Conservation (phyloP, 2,329 filamentous ascomycete species). For the Pezicula carpinea region DNA sequence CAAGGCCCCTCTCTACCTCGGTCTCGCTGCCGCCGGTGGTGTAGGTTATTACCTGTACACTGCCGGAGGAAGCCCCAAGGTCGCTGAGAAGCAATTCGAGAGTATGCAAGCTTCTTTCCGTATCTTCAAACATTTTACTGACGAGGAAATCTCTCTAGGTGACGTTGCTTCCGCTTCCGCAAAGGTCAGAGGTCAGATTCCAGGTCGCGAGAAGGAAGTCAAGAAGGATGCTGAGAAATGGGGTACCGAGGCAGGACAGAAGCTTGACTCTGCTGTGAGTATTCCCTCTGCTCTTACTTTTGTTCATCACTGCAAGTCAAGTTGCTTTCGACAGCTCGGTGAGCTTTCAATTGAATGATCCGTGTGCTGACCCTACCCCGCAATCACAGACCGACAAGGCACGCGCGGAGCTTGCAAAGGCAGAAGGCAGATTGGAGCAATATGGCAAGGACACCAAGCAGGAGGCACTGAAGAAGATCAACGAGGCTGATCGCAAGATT, state of each 20-base stretch:
- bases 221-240: constrained; percentile 61
- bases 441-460: constrained; percentile 60
- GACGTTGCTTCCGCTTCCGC: constrained; percentile 68
- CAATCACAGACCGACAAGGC: constrained; percentile 52
- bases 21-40: constrained; percentile 60
- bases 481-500: constrained; percentile 79
- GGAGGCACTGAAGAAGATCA: constrained; percentile 65
- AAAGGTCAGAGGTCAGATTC: constrained; percentile 61
- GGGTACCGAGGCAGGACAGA: constrained; percentile 56
- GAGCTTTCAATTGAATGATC: background rate
- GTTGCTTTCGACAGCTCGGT: background rate
- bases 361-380: constrained; percentile 20
- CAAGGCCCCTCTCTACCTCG: constrained; percentile 41
- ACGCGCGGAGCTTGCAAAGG: constrained; percentile 56
- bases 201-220: constrained; percentile 55
- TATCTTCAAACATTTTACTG: background rate
- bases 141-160: constrained; percentile 43
- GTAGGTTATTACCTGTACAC: constrained; percentile 88
- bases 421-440: constrained; percentile 55
- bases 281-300: background rate
- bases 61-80: constrained; percentile 75
- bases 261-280: constrained; percentile 66
- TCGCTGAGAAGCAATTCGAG: constrained; percentile 82
- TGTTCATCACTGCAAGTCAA: background rate
- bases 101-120: constrained; percentile 47